phyloP scores from a whole-genome alignment of 352 stramenopile species.

The Phytophthora parvispora region DNA sequence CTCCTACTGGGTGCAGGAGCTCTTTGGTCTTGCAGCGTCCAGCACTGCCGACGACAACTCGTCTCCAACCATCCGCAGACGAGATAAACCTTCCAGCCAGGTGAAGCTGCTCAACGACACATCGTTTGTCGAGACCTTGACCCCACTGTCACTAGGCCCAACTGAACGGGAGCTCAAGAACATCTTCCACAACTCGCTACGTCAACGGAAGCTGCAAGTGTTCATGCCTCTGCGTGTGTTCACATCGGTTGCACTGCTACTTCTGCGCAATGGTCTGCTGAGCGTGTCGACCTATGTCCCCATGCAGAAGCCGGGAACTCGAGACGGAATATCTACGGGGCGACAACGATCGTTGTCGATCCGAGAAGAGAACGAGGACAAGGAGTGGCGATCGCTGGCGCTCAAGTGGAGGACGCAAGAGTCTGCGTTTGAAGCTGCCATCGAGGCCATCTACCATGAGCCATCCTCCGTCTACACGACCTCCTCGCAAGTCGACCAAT shows the following conservation, averaged over 20 bases:
- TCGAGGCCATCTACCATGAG: conserved; percentile 58
- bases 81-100: background rate
- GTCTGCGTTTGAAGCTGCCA: conserved; percentile 51
- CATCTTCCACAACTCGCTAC: conserved; percentile 76
- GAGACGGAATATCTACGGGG: background rate
- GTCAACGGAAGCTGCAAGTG: conserved; percentile 58
- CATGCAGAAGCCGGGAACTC: conserved; percentile 23
- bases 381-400: conserved; percentile 58
- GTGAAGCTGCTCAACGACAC: conserved; percentile 54
- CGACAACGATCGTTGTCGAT: conserved; percentile 21
- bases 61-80: background rate
- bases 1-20: conserved; percentile 60
- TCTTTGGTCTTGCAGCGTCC: conserved; percentile 48
- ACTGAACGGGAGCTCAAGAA: conserved; percentile 66
- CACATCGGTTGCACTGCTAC: conserved; percentile 65
- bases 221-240: conserved; percentile 76
- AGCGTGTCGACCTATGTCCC: conserved; percentile 65
- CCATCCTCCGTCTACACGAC: background rate
- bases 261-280: conserved; percentile 66
- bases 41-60: background rate
- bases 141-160: conserved; percentile 55
- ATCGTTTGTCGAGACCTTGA: conserved; percentile 54
- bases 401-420: conserved; percentile 66
- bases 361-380: conserved; percentile 51
- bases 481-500: background rate